These are phyloP conservation scores for Aspergillus nomiae DNA, from an alignment of 2,329 filamentous ascomycete species.

Conservation along the genomic window DNA sequence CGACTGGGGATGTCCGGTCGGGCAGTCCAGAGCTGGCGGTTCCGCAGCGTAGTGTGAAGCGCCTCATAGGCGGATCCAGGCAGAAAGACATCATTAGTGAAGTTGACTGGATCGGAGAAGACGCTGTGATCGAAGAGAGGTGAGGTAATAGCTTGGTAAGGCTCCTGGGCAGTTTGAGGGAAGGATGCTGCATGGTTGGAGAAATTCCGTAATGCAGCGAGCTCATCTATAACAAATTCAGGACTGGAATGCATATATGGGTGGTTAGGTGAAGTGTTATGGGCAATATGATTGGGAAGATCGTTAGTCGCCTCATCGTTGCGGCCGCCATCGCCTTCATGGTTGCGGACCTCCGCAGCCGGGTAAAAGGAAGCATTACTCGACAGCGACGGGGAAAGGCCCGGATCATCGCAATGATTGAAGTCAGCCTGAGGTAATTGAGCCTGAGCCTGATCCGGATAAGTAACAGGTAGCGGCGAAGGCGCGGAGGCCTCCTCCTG, in stretches of 20 bases:
- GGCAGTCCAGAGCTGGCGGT: slow-evolving; percentile 50
- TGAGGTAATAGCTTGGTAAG: slow-evolving; percentile 24
- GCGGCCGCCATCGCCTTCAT: neutral
- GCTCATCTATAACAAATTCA: slow-evolving; percentile 24
- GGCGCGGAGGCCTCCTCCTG: neutral
- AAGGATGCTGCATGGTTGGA: slow-evolving; percentile 10
- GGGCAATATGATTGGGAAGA: neutral
- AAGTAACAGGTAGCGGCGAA: neutral
- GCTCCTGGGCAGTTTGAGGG: slow-evolving; percentile 13
- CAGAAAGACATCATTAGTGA: slow-evolving; percentile 53
- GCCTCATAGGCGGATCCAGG: slow-evolving; percentile 53
- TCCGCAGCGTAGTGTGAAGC: slow-evolving; percentile 48
- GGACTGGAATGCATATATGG: slow-evolving; percentile 28
- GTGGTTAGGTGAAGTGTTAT: slow-evolving; percentile 5
- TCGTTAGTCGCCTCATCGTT: neutral
- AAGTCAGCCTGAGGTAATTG: neutral
- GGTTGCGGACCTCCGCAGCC: neutral
- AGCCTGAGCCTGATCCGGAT: neutral
- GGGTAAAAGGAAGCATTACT: neutral
- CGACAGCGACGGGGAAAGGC: neutral
- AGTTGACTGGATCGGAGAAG: slow-evolving; percentile 27
- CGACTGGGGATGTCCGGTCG: slow-evolving; percentile 43
- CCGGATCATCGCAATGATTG: neutral
- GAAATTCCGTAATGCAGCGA: slow-evolving; percentile 20
- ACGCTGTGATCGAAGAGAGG: slow-evolving; percentile 27